Evolutionary conservation across 2,329 filamentous ascomycete species (phyloP), one percentile per base, ranked within the genome.

Genomic region (Dryadomyces sulphureus): DNA sequence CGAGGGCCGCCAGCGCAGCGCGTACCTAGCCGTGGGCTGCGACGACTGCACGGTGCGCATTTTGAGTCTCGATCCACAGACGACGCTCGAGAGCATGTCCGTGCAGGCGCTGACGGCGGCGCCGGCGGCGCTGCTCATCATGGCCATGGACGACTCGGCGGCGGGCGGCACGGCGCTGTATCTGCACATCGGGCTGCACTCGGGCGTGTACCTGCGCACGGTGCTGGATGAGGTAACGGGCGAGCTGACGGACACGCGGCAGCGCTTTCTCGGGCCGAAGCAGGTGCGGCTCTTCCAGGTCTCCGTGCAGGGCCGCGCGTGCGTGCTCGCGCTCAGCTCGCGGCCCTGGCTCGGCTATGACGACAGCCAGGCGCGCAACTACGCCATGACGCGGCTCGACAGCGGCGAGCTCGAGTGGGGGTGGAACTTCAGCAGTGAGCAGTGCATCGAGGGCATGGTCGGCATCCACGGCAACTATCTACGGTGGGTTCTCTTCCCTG

Each of bases 41-140:
- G 92, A 95, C 56, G 92, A 99, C 62, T 88, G 86, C 49, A 96
- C 92, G 1, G 92, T 98, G 45, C 84, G 92, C 45, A 87, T 98
- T 45, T 73, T 94, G 46, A 94, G 88, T 57, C 67, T 95, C 25
- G 87, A 93, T 56, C 87, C 88, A 0, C 89, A 95, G 53, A 84
- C 85, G 3, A 94, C 88, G 0, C 68, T 98, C 11, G 87, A 94
- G 61, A 92, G 83, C 61, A 94, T 94, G 59, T 95, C 88, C 4
- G 85, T 98, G 3, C 92, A 96, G 62, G 90, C 89, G 16, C 66
- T 96, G 52, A 94, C 89, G 3, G 89, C 90, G 2, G 83, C 88
- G 0, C 92, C 92, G 7, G 93, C 87, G 12, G 81, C 87, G 1
- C 67, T 98, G 38, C 83, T 83, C 34, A 94, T 98, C 54, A 94